A percentile compares a stretch with the other conserved stretches of the same genome.
Evolutionary conservation across 495 filamentous ascomycete species (phyloP).

Genomic region (Daldinia decipiens): DNA sequence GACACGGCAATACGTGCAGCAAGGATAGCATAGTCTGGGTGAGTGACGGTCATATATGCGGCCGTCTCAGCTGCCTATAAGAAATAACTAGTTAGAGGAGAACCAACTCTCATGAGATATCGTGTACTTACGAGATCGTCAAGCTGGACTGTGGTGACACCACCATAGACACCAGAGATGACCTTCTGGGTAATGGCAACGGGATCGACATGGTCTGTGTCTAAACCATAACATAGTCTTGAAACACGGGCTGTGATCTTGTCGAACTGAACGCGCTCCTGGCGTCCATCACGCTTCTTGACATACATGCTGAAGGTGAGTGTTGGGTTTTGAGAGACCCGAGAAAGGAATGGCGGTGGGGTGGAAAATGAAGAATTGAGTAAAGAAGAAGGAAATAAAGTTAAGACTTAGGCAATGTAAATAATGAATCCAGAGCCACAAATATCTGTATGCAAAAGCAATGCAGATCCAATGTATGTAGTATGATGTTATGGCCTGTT

Average conservation of each 20-base stretch:
- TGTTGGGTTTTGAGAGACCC: slow-evolving; percentile 22
- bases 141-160: slow-evolving; percentile 93
- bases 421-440: slow-evolving; percentile 23
- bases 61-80: slow-evolving; percentile 94
- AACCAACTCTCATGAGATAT: neutral
- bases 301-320: slow-evolving; percentile 62
- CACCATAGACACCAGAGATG: slow-evolving; percentile 98
- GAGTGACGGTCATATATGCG: slow-evolving; percentile 99
- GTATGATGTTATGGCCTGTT: slow-evolving; percentile 25
- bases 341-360: slow-evolving; percentile 25
- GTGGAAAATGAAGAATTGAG: slow-evolving; percentile 10
- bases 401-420: slow-evolving; percentile 9
- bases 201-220: slow-evolving; percentile 95
- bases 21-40: slow-evolving; percentile 98
- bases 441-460: slow-evolving; percentile 32
- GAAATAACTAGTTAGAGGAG: slow-evolving; percentile 16
- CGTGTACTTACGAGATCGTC: slow-evolving; percentile 85
- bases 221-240: slow-evolving; percentile 94
- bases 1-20: slow-evolving; percentile 98
- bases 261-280: slow-evolving; percentile 99
- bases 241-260: slow-evolving; percentile 99
- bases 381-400: slow-evolving; percentile 8
- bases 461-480: slow-evolving; percentile 27
- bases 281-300: slow-evolving; percentile 84
- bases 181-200: slow-evolving; percentile 99